A percentile compares a stretch with the other conserved stretches of the same genome.
These are phyloP conservation scores for barley (Hordeum vulgare) DNA, from an alignment of 176 grass and related monocot species.

Conservation along the genomic window MorexV3_pseudomolecules_assembly NC_058521.1:9352100-9352599, in stretches of 20 bases:
- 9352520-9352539: constrained; percentile 13
- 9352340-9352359: background rate
- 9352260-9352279: background rate
- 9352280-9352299: background rate
- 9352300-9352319: background rate
- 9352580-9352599: background rate
- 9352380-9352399: background rate
- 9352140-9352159: too few species aligned
- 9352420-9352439: constrained; percentile 20
- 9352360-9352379: background rate
- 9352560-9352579: constrained; percentile 11
- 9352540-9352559: constrained; percentile 18
- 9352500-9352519: constrained; percentile 11
- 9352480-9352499: constrained; percentile 18
- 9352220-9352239: background rate
- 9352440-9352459: constrained; percentile 25
- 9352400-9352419: constrained; percentile 35
- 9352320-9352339: constrained; percentile 7
- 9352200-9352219: background rate
- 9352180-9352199: background rate
- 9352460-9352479: constrained; percentile 14
- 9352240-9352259: background rate
- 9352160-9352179: background rate
- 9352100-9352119: too few species aligned
- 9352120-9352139: too few species aligned